These are phyloP conservation scores for Allium cepa DNA, from an alignment of 106 monocot genomes.

Conservation along the genomic window DNA sequence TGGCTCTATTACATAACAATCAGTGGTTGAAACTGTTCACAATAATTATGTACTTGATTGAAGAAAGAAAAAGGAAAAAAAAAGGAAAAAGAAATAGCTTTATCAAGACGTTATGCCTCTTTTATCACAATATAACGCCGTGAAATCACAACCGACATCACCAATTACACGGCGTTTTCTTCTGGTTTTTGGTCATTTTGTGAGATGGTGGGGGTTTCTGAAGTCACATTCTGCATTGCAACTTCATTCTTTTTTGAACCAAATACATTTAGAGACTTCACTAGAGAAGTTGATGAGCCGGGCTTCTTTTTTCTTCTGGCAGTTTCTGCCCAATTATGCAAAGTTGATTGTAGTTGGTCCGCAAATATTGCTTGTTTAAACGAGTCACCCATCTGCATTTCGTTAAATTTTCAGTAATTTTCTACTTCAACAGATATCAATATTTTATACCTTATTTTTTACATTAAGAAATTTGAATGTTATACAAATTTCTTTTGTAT, in stretches of 20 bases:
- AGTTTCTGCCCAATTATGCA: slow-evolving; percentile 32
- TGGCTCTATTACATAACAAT: too few relatives aligned
- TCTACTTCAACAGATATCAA: background rate
- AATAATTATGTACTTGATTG: too few relatives aligned
- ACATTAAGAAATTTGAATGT: background rate
- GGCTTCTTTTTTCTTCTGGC: slow-evolving; percentile 7
- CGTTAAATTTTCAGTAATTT: background rate
- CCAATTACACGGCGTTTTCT: background rate
- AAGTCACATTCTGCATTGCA: background rate
- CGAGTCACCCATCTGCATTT: slow-evolving; percentile 35
- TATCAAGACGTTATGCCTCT: too few relatives aligned
- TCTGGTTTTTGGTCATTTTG: background rate
- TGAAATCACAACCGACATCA: too few relatives aligned
- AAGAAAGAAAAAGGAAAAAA: too few relatives aligned
- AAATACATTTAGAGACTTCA: background rate
- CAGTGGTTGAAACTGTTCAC: too few relatives aligned
- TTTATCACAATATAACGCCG: too few relatives aligned
- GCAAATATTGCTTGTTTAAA: slow-evolving; percentile 39
- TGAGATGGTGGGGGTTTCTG: background rate
- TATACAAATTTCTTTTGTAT: background rate
- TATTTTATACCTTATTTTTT: background rate
- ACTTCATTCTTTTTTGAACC: background rate
- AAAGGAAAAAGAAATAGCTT: too few relatives aligned
- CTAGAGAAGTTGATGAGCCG: background rate
- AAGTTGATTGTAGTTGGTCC: slow-evolving; percentile 12